phyloP scores from a whole-genome alignment of 768 basidiomycete genomes.

The Amylocystis lapponica region DNA sequence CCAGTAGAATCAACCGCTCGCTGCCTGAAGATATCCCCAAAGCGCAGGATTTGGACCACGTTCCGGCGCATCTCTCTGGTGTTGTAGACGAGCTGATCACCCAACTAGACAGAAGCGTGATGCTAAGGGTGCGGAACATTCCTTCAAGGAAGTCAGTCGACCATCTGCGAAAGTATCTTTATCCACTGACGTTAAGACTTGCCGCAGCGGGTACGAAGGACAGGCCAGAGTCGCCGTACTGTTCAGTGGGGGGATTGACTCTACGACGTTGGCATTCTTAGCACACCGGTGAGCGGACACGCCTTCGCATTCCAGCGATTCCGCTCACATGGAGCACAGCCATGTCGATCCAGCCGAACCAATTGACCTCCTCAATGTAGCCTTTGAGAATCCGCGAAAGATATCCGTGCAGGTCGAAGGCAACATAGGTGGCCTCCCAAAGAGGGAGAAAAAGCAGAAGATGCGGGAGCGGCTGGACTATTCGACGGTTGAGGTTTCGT shows the following conservation, averaged over 20 bases:
- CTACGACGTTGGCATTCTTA: slow-evolving; percentile 73
- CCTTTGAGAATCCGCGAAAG: slow-evolving; percentile 93
- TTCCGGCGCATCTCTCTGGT: slow-evolving; percentile 38
- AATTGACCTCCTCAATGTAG: slow-evolving; percentile 89
- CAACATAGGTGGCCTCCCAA: slow-evolving; percentile 39
- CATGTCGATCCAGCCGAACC: slow-evolving; percentile 72
- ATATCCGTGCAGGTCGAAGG: slow-evolving; percentile 43
- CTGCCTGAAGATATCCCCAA: slow-evolving; percentile 39
- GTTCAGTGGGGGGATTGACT: slow-evolving; percentile 97
- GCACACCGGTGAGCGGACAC: slow-evolving; percentile 61
- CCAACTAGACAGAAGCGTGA: slow-evolving; percentile 62
- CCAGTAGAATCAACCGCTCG: slow-evolving; percentile 38
- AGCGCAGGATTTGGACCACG: slow-evolving; percentile 31
- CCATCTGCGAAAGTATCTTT: no score
- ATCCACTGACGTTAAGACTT: no score
- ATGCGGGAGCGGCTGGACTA: slow-evolving; percentile 20
- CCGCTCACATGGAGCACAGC: slow-evolving; percentile 34
- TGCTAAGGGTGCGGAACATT: slow-evolving; percentile 62
- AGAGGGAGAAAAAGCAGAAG: slow-evolving; percentile 35
- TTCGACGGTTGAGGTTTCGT: slow-evolving; percentile 29
- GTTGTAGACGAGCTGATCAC: slow-evolving; percentile 47
- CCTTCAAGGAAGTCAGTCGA: slow-evolving; percentile 39
- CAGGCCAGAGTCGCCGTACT: slow-evolving; percentile 71
- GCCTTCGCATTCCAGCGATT: neutral
- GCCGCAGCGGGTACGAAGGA: slow-evolving; percentile 21